Base-by-base conservation (phyloP, 768 basidiomycete genomes). In the Mycena vitilis region DNA sequence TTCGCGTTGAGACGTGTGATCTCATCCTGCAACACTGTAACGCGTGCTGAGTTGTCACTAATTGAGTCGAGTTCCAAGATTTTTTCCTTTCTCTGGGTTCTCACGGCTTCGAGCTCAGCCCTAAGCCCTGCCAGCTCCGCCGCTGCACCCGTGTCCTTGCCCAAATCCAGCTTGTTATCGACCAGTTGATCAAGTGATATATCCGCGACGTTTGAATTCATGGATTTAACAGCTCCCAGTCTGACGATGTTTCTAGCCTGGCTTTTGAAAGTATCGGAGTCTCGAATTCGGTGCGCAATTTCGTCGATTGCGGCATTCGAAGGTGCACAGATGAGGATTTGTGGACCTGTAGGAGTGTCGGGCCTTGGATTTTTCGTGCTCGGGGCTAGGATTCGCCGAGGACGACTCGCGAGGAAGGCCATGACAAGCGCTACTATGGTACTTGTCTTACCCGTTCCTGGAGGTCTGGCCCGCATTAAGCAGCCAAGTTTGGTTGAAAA, bases 281-380 rank as follows among this genome's bases (percentile, higher is more conserved):
- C 92, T 90, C 59, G 94, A 55, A 99, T 81, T 47, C 98, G 91
- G 73, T 88, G 86, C 9, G 95, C 94, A 20, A 99, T 91, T 81
- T 99, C 98, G 75, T 99, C 96, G 47, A 99, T 96, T 30, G 98
- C 98, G 20, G 98, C 98, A 78, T 99, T 99, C 80, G 95, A 96
- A 2, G 98, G 98, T 0, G 98, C 98, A 75, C 98, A 99, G 44
- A 99, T 84, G 20, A 99, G 86, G 49, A 99, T 84, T 76, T 92
- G 89, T 16, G 87, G 81, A 85, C 84, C 23, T 13, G 85, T 81
- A 1, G 86, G 80, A n/a, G 79, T 73, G 54, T 78, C 72, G 78
- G 85, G 69, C 86, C 85, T 37, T 77, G 76, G 16, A 80, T 79
- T 42, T 77, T 80, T 20, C 77, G 72, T 61, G 70, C 77, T 60